These are phyloP conservation scores for Vanrija sp. DNA, from an alignment of 1,284 basidiomycete genomes.

Conservation along the genomic window DNA sequence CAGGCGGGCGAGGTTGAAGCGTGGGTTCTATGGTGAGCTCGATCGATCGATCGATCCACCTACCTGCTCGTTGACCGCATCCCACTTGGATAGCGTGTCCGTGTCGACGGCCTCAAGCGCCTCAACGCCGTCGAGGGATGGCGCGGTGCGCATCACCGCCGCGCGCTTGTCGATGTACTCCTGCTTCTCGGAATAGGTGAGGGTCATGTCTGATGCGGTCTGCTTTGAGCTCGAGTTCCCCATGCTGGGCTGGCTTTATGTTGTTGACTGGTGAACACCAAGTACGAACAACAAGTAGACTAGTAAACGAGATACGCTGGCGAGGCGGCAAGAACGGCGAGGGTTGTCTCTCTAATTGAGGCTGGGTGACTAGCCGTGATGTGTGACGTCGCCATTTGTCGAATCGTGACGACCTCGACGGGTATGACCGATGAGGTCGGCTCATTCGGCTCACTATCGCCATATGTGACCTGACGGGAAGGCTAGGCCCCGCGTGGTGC, in stretches of 20 bases:
- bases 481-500: too few species aligned
- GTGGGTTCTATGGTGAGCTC: constrained; percentile 51
- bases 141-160: neutral
- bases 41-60: constrained; percentile 4
- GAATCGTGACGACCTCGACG: too few species aligned
- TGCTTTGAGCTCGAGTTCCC: neutral
- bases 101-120: constrained; percentile 51
- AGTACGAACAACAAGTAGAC: too few species aligned
- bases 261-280: too few species aligned
- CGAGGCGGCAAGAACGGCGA: too few species aligned
- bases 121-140: neutral
- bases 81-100: constrained; percentile 62
- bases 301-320: too few species aligned
- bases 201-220: neutral
- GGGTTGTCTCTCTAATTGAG: too few species aligned
- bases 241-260: neutral
- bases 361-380: too few species aligned
- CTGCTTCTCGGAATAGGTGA: constrained; percentile 4
- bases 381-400: too few species aligned
- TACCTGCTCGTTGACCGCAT: constrained; percentile 55
- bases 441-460: too few species aligned
- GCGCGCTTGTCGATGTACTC: constrained; percentile 5
- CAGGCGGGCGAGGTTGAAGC: constrained; percentile 71
- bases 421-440: too few species aligned
- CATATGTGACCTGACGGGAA: too few species aligned